Evolutionary conservation across 2,329 filamentous ascomycete species (phyloP).

Genomic region (Nemania sp.): DNA sequence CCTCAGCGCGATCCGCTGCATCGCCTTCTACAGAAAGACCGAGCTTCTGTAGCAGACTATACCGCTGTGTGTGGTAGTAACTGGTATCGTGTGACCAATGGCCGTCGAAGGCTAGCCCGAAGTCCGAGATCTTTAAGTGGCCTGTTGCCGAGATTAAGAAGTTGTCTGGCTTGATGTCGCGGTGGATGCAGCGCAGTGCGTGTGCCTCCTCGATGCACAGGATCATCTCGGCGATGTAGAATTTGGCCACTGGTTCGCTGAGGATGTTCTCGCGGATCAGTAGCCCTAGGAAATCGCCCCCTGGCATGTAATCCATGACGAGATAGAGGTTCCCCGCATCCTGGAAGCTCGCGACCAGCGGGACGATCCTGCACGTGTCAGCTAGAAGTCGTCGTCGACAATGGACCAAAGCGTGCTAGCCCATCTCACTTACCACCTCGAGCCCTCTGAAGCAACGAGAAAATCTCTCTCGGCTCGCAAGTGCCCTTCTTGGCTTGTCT

Average conservation of each 20-base stretch:
- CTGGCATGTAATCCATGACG: slow-evolving; percentile 98
- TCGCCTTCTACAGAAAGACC: slow-evolving; percentile 76
- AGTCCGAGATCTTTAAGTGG: slow-evolving; percentile 94
- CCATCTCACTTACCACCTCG: slow-evolving; percentile 63
- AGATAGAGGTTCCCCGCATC: slow-evolving; percentile 84
- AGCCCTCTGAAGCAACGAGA: slow-evolving; percentile 84
- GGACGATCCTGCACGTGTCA: slow-evolving; percentile 67
- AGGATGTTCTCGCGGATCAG: slow-evolving; percentile 84
- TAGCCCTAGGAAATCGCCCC: slow-evolving; percentile 88
- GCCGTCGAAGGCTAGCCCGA: slow-evolving; percentile 91
- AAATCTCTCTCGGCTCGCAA: slow-evolving; percentile 90
- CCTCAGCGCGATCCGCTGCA: slow-evolving; percentile 60
- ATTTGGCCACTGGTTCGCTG: slow-evolving; percentile 75
- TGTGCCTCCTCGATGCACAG: slow-evolving; percentile 92
- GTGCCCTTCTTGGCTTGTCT: slow-evolving; percentile 89
- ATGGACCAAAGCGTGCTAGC: background rate
- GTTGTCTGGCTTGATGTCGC: slow-evolving; percentile 96
- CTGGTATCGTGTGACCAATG: slow-evolving; percentile 90
- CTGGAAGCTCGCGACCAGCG: slow-evolving; percentile 86
- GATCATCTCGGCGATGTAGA: slow-evolving; percentile 95
- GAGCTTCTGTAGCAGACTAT: slow-evolving; percentile 75
- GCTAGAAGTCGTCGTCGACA: slow-evolving; percentile 3
- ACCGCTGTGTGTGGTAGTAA: slow-evolving; percentile 83
- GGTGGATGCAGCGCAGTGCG: slow-evolving; percentile 85
- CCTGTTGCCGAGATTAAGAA: slow-evolving; percentile 88